Percentiles rank a stretch among this genome's conserved stretches.
Conservation (phyloP, 345 rosid genomes). For the Sapria himalayana region DNA sequence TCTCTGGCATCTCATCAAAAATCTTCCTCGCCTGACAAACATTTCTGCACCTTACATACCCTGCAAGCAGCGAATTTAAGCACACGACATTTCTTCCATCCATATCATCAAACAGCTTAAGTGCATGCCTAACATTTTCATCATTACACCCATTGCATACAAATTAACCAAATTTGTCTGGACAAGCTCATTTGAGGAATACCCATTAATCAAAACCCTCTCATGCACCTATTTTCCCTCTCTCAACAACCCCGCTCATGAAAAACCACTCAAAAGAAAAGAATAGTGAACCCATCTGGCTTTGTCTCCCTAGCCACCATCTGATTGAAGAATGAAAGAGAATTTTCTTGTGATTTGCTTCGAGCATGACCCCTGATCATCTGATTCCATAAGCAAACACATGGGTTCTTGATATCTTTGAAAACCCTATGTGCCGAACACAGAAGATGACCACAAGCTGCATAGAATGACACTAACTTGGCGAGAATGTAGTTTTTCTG, state of each 20-base stretch:
- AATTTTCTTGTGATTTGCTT: slow-evolving; percentile 9
- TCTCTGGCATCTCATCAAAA: slow-evolving; percentile 20
- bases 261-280: slow-evolving; percentile 24
- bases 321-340: slow-evolving; percentile 15
- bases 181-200: slow-evolving; percentile 18
- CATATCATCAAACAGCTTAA: slow-evolving; percentile 20
- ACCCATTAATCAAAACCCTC: slow-evolving; percentile 20
- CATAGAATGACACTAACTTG: slow-evolving; percentile 17
- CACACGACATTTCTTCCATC: slow-evolving; percentile 14
- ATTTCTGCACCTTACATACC: slow-evolving; percentile 15
- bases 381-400: slow-evolving; percentile 31
- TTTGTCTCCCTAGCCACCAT: slow-evolving; percentile 14
- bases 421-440: slow-evolving; percentile 10
- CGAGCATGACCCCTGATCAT: slow-evolving; percentile 22
- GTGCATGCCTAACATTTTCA: slow-evolving; percentile 10
- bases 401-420: slow-evolving; percentile 11
- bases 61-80: slow-evolving; percentile 22
- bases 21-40: slow-evolving; percentile 9
- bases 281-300: slow-evolving; percentile 33
- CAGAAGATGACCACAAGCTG: slow-evolving; percentile 7
- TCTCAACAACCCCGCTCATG: slow-evolving; percentile 12
- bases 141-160: slow-evolving; percentile 9
- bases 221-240: slow-evolving; percentile 30
- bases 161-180: slow-evolving; percentile 26
- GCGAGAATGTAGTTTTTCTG: slow-evolving; percentile 16